Evolutionary conservation across 495 filamentous ascomycete species (phyloP).

Genomic region (Aspergillus indologenus): DNA sequence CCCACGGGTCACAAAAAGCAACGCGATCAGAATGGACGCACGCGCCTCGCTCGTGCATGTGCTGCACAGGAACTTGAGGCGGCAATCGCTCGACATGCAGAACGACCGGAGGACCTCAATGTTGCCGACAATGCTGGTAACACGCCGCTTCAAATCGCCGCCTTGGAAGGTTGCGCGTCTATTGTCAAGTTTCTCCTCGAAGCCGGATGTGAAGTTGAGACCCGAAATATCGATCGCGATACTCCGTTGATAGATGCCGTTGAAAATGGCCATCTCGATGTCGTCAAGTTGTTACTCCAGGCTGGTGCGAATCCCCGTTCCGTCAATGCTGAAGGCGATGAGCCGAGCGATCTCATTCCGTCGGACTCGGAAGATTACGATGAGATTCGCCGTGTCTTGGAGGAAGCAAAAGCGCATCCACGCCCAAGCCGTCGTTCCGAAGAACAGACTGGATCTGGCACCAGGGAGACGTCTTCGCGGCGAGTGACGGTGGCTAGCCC

Average conservation of each 20-base stretch:
- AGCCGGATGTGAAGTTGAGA: constrained; percentile 77
- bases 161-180: constrained; percentile 74
- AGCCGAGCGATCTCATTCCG: constrained; percentile 78
- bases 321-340: constrained; percentile 80
- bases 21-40: constrained; percentile 81
- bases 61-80: constrained; percentile 70
- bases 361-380: constrained; percentile 65
- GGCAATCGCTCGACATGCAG: constrained; percentile 63
- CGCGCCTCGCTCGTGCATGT: constrained; percentile 77
- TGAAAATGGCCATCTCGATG: constrained; percentile 89
- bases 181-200: constrained; percentile 72
- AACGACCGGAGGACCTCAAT: constrained; percentile 83
- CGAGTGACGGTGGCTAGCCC: constrained; percentile 65
- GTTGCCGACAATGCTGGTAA: constrained; percentile 90
- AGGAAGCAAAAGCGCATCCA: constrained; percentile 45
- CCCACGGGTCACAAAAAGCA: constrained; percentile 72
- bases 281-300: constrained; percentile 78
- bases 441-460: constrained; percentile 51
- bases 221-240: constrained; percentile 79
- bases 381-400: constrained; percentile 47
- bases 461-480: constrained; percentile 61
- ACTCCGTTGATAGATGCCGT: constrained; percentile 94
- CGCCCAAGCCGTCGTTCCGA: constrained; percentile 60
- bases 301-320: constrained; percentile 86
- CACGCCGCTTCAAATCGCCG: constrained; percentile 87